Evolutionary conservation across 148 eudicot species (phyloP).

Genomic region (Silene conica): DNA sequence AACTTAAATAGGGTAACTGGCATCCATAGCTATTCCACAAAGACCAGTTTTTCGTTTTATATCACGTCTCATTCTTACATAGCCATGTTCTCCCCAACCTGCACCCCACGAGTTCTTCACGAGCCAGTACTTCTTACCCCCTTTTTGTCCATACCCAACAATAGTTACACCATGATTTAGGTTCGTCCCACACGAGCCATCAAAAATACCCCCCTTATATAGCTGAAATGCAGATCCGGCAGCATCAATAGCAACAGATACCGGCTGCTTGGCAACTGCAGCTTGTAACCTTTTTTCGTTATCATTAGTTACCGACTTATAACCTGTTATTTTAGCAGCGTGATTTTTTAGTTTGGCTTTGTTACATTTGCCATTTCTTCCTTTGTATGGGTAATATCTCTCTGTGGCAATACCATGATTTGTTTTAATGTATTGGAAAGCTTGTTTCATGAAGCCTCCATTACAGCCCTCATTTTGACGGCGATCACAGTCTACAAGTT

Average conservation of each 20-base stretch:
- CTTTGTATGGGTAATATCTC: slow-evolving; percentile 50
- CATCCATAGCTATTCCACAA: slow-evolving; percentile 52
- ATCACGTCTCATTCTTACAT: slow-evolving; percentile 41
- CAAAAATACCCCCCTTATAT: slow-evolving; percentile 46
- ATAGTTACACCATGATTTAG: slow-evolving; percentile 51
- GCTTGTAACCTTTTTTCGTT: slow-evolving; percentile 36
- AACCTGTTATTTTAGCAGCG: slow-evolving; percentile 34
- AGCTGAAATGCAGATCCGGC: slow-evolving; percentile 48
- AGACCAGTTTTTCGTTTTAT: slow-evolving; percentile 22
- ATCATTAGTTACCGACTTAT: slow-evolving; percentile 27
- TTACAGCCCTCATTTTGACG: slow-evolving; percentile 47
- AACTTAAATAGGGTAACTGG: slow-evolving; percentile 44
- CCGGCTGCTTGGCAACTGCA: slow-evolving; percentile 53
- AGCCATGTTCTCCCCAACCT: slow-evolving; percentile 54
- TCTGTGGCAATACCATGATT: slow-evolving; percentile 50
- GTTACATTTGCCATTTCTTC: slow-evolving; percentile 34
- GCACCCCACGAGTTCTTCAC: slow-evolving; percentile 65
- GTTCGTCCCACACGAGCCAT: slow-evolving; percentile 39
- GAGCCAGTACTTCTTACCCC: slow-evolving; percentile 38
- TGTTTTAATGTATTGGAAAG: slow-evolving; percentile 40
- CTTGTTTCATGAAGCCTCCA: slow-evolving; percentile 65
- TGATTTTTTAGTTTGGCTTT: slow-evolving; percentile 15
- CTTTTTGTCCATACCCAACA: slow-evolving; percentile 48
- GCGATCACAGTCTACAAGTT: slow-evolving; percentile 54
- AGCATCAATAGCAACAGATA: slow-evolving; percentile 62